Percentiles rank a stretch among this genome's conserved stretches.
Evolutionary conservation across 345 rosid genomes (phyloP).

Genomic region (Dimocarpus longan): DNA sequence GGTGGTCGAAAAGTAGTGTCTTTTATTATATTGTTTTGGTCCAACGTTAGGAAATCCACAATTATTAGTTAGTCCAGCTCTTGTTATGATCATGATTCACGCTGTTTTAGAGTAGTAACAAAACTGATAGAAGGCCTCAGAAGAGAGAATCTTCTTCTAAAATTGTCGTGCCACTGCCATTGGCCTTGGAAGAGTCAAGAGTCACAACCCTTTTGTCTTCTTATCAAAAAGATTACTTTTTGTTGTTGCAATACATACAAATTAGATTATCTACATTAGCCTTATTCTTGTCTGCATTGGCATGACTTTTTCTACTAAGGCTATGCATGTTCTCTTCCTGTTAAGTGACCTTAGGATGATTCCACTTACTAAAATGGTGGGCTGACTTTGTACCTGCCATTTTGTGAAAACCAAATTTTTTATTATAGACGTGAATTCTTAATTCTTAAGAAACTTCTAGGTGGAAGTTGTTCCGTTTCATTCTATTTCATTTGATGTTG

Average conservation of each 20-base stretch:
- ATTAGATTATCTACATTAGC: not conserved
- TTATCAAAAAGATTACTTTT: not conserved
- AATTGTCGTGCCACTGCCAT: not conserved
- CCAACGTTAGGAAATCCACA: not conserved
- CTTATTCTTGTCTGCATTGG: not conserved
- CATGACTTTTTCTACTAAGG: not conserved
- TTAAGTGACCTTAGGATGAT: not conserved
- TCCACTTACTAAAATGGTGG: not conserved
- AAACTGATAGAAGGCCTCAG: not conserved
- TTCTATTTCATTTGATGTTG: not conserved
- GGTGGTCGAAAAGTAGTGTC: not conserved
- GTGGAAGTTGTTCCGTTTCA: not conserved
- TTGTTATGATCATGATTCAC: not conserved
- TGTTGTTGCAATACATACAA: not conserved
- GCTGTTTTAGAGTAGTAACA: not conserved
- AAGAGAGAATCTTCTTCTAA: not conserved
- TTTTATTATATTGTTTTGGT: too few relatives aligned
- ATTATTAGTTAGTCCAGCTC: not conserved
- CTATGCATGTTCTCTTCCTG: not conserved
- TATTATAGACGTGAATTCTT: not conserved
- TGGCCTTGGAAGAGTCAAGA: conserved; percentile 1
- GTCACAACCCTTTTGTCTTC: not conserved
- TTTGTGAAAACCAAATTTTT: not conserved
- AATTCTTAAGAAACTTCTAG: not conserved
- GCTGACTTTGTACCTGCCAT: not conserved